phyloP scores from a whole-genome alignment of 2,329 filamentous ascomycete species.

The Stagonosporopsis cucurbitacearum region DNA sequence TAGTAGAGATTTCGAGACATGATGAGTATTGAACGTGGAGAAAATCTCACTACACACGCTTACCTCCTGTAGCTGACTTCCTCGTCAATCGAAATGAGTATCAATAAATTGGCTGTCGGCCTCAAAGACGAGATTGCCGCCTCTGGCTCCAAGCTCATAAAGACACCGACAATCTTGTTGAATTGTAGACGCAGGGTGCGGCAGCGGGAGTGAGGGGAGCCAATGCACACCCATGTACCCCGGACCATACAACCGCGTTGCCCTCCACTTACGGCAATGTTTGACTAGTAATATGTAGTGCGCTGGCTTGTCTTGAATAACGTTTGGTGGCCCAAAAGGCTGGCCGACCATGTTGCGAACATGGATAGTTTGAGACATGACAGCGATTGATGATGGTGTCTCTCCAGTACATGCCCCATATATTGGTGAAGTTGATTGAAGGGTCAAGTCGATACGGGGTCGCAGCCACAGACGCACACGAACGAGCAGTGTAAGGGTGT shows the following conservation, averaged over 20 bases:
- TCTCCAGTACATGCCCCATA: neutral
- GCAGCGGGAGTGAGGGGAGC: conserved; percentile 11
- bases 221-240: conserved; percentile 14
- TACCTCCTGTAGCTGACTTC: too few relatives aligned
- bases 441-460: conserved; percentile 6
- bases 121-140: too few relatives aligned
- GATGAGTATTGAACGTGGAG: too few relatives aligned
- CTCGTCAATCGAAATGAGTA: too few relatives aligned
- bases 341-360: neutral
- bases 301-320: neutral
- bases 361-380: neutral
- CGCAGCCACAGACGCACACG: conserved; percentile 11
- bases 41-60: too few relatives aligned
- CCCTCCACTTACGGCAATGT: neutral
- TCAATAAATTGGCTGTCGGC: neutral
- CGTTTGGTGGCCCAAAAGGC: too few relatives aligned
- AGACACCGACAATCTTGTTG: neutral
- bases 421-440: conserved; percentile 6
- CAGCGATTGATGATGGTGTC: neutral
- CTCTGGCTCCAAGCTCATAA: neutral
- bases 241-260: conserved; percentile 3
- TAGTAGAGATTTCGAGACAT: too few relatives aligned
- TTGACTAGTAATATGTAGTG: neutral
- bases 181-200: conserved; percentile 11
- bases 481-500: conserved; percentile 11